Evolutionary conservation across 1,139 yeast species (phyloP).

Genomic region (Arxiozyma slooffiae): DNA sequence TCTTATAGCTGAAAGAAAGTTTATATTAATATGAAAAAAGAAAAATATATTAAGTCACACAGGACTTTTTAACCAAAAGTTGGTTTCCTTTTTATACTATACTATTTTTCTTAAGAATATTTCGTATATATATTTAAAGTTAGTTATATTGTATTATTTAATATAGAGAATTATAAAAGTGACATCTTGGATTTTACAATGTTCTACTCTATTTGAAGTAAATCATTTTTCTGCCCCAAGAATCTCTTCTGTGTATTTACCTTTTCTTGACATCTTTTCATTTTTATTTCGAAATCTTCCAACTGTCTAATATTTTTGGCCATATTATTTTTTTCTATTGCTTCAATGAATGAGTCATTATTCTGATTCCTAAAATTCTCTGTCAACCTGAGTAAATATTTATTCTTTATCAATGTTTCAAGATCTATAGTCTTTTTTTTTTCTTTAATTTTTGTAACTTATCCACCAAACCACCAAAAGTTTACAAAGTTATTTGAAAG

Average conservation of each 20-base stretch:
- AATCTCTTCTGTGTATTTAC: conserved; percentile 66
- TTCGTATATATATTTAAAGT: neutral
- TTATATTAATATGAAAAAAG: too few relatives aligned
- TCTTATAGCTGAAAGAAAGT: too few relatives aligned
- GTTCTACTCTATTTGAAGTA: conserved; percentile 17
- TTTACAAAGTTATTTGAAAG: conserved; percentile 9
- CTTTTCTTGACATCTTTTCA: conserved; percentile 12
- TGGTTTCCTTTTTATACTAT: too few relatives aligned
- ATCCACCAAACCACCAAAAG: conserved; percentile 10
- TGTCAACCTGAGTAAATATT: conserved; percentile 10
- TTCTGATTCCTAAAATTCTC: conserved; percentile 12
- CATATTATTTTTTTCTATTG: conserved; percentile 9
- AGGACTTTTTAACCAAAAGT: too few relatives aligned
- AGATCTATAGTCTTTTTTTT: conserved; percentile 9
- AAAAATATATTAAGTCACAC: too few relatives aligned
- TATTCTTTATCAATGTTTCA: conserved; percentile 8
- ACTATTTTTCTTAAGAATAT: too few relatives aligned
- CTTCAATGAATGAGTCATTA: conserved; percentile 13
- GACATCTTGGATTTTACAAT: conserved; percentile 18
- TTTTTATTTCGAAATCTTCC: conserved; percentile 14
- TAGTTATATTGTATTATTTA: too few relatives aligned
- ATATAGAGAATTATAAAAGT: conserved; percentile 9
- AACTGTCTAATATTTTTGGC: conserved; percentile 10
- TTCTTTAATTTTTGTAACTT: conserved; percentile 10
- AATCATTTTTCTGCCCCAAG: conserved; percentile 39